Base-by-base conservation (phyloP, 1,284 basidiomycete species). In the Ustilago cynodontis region DNA sequence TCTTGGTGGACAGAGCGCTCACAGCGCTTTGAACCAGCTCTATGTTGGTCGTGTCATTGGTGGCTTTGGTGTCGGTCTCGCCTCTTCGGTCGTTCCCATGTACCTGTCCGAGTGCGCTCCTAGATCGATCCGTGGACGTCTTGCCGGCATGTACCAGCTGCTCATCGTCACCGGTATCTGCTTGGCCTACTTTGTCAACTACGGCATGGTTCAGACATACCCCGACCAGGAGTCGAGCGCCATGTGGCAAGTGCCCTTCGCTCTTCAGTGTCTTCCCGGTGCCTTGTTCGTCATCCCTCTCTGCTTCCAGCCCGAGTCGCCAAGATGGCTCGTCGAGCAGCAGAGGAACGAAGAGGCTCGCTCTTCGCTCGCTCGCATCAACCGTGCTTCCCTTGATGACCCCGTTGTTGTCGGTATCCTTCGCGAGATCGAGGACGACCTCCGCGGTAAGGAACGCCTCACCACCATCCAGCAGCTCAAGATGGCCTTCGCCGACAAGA, bases 141-240 rank as follows among this genome's bases (percentile, higher is more conserved):
- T 87, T 53, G 85, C 85, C 20, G 85, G 81, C 54, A 85, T 85
- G 67, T 88, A 88, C 86, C 88, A 88, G 77, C 83, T 88, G 3
- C 70, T 80, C 37, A 80, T 77, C 51, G 82, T 83, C 28, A 76
- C 79, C 33, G 83, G 83, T 53, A 84, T 83, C 63, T 77, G 65
- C 33, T 2, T 78, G 20, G 65, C 71, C 58, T 74, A 71, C 49
- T 74, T 71, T 55, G 59, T 74, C 67, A 71, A 74, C 71, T 78
- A 74, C 50, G 71, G 71, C 13, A 69, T 74, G 67, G 57, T 61
- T 2, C 63, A 71, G 43, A 62, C 71, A 52, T 65, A 65, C 29
- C 60, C 64, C 8, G 41, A 75, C 59, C 59, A 78, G 59, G 33
- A 7, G 10, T 62, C 66, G 1, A 69, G 66, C 53, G 65, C 64